Evolutionary conservation across 805 yeast genomes (phyloP), one percentile per base, ranked within the genome.

Genomic region (Yamadazyma tumulicola): DNA sequence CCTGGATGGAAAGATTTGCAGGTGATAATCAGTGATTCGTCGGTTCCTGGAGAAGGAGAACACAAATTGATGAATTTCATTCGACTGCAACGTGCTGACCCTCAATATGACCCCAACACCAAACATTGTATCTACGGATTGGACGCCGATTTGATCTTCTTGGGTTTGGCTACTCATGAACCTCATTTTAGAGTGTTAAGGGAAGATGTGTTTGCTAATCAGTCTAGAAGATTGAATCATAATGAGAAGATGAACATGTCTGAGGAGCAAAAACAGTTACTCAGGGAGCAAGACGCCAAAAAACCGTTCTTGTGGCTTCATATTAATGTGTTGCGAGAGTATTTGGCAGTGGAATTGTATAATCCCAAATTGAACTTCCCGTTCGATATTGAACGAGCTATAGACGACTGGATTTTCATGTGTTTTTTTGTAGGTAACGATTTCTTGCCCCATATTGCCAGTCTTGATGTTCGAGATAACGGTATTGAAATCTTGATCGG

Each of bases 11-110:
- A 80, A 29, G 73, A 81, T 39, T 63, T 91, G 31, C 93, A 93
- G 59, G 88, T 93, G 5, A 84, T 93, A 16, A 81, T 93, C 29
- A 83, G 95, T 51, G 99, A 91, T 56, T 95, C 96, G 19, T 81
- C 95, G 0, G 97, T 91, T 10, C 98, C 99, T 1, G 99, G 99
- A 43, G 99, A 93, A 71, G 99, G 99, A 55, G 99, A 93, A 60
- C 99, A 93, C 66, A 93, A 93, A 59, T 81, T 93, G 49, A 93
- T 93, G 98, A 88, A 84, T 51, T 93, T 89, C 55, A 84, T 93
- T 38, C 77, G 99, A 52, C 76, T 85, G 26, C 97, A 89, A 56
- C 72, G 97, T 47, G 75, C 83, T 26, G 93, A 85, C 48, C 85
- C 94, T 0, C 79, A 80, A 52, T 85, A 91, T 59, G 76, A 86